phyloP scores from a whole-genome alignment of 768 basidiomycete genomes.

The Grammothele lineata region DNA sequence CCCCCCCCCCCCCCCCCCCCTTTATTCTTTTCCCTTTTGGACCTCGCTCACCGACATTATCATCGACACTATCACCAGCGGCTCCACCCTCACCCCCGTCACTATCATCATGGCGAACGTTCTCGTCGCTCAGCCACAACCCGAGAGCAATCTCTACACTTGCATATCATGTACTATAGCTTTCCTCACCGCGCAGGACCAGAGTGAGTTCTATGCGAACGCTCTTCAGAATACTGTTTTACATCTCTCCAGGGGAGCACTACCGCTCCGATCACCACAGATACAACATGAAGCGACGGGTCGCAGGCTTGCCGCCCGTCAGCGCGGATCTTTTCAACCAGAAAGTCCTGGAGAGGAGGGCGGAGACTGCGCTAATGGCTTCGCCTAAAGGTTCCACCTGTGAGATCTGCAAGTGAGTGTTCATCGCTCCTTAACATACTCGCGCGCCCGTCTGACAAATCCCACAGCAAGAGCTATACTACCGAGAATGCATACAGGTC shows the following conservation, averaged over 20 bases:
- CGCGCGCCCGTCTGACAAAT: constrained; percentile 5
- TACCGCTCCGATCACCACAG: constrained; percentile 94
- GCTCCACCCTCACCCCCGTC: neutral
- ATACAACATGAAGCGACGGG: constrained; percentile 97
- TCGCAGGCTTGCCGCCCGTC: constrained; percentile 86
- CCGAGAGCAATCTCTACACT: constrained; percentile 51
- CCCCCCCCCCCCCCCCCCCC: neutral
- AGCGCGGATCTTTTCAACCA: constrained; percentile 74
- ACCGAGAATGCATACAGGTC: constrained; percentile 87
- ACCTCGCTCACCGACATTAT: too few species aligned
- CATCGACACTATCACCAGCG: too few species aligned
- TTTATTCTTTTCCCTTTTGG: too few species aligned
- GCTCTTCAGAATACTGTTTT: too few species aligned
- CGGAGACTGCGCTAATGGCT: constrained; percentile 68
- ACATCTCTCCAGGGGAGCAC: constrained; percentile 67
- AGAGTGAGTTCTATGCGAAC: constrained; percentile 58
- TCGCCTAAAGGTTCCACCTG: constrained; percentile 62
- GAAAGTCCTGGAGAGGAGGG: constrained; percentile 77
- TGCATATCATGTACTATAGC: constrained; percentile 91
- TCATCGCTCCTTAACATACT: neutral
- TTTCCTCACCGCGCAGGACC: constrained; percentile 77
- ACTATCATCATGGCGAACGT: constrained; percentile 11
- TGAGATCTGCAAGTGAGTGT: constrained; percentile 76
- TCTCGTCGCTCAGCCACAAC: constrained; percentile 2
- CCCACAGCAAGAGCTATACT: constrained; percentile 76